Conservation (phyloP, 2,329 filamentous ascomycete genomes). For the Fusarium robinianum region DNA sequence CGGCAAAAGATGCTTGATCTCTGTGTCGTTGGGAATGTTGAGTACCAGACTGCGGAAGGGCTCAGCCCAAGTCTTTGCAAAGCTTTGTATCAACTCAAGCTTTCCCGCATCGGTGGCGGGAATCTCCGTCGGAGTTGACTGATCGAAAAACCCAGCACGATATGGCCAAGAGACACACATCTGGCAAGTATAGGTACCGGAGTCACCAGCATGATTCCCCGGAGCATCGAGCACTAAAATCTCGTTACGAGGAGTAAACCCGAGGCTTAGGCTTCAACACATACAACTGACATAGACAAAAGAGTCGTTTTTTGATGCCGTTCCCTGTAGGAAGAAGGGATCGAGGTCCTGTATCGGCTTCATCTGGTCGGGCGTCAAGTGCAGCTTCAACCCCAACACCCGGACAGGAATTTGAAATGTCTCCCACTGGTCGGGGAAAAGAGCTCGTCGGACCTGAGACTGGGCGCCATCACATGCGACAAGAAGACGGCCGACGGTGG, state of each 20-base stretch:
- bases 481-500: conserved; percentile 48
- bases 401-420: conserved; percentile 52
- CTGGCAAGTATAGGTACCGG: conserved; percentile 50
- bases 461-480: conserved; percentile 57
- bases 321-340: conserved; percentile 59
- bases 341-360: conserved; percentile 52
- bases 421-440: conserved; percentile 42
- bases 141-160: conserved; percentile 41
- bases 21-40: conserved; percentile 46
- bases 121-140: conserved; percentile 42
- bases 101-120: conserved; percentile 47
- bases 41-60: conserved; percentile 52
- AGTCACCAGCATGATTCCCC: conserved; percentile 42
- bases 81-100: conserved; percentile 47
- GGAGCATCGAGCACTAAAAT: conserved; percentile 54
- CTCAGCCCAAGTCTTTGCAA: conserved; percentile 54
- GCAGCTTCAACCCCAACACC: conserved; percentile 52
- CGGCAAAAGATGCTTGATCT: conserved; percentile 51
- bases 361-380: conserved; percentile 48
- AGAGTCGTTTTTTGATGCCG: conserved; percentile 53
- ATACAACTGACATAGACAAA: conserved; percentile 59
- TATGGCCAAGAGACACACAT: conserved; percentile 58
- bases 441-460: conserved; percentile 47
- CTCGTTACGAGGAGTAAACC: fast-evolving
- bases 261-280: too few relatives aligned